Evolutionary conservation across 805 yeast species (phyloP), one percentile per base, ranked within the genome.

Genomic region (Ogataea paradorogensis): DNA sequence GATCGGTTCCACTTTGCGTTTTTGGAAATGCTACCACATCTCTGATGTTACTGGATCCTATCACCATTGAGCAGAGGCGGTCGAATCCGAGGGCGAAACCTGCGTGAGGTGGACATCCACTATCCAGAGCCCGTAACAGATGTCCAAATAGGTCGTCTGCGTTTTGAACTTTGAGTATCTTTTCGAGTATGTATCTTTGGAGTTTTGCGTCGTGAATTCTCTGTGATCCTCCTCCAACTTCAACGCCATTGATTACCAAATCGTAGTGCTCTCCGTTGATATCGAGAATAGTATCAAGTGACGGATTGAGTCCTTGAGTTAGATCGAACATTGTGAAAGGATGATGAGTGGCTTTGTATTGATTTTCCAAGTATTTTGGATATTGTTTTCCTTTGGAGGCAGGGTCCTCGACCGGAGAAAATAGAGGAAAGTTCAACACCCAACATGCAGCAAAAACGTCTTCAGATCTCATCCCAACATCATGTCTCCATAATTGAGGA

Each of bases 51-150:
- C 69, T 55, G 14, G 82, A 70, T 0, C 88, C 93, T n/a, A 82
- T 62, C 23, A 91, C 58, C 91, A 91, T 88, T 0, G 99, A 93
- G 53, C 95, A 81, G 70, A 93, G 67, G 46, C 99, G 69, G 59
- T 93, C 99, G 51, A 93, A 85, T 0, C 99, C 99, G 25, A 93
- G 70, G 0, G 99, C 99, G 27, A 93, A 69, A 0, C 99, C 99
- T 2, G 97, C 96, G 64, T 93, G 99, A 1, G 99, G 99, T 1
- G 99, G 99, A 55, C 98, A 88, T 1, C 99, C 99, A 65, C 84
- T 78, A 16, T 76, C 77, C 40, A 93, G 75, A 0, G 96, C 96
- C 28, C 71, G 67, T 23, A 93, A 67, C 28, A 93, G 68, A 63
- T 93, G 99, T 0, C 96, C 95, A 66, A 93, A 93, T 7, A 88